A percentile compares a stretch with the other conserved stretches of the same genome.
These are phyloP conservation scores for Cyberlindnera mrakii DNA, from an alignment of 805 yeast species.

Conservation along the genomic window DNA sequence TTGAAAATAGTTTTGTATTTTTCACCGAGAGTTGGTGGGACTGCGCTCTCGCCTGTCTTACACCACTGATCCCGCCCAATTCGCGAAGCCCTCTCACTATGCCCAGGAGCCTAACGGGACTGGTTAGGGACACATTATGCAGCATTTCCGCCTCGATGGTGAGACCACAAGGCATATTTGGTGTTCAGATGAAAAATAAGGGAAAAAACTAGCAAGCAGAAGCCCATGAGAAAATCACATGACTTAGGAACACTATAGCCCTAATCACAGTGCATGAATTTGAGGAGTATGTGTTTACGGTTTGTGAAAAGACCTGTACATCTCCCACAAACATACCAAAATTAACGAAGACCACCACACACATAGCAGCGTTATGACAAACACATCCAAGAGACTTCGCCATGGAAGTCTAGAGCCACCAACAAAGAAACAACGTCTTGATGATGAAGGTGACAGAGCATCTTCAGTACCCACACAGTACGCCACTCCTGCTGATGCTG, in stretches of 20 bases:
- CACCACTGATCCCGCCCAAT: background rate
- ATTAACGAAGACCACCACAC: too few relatives aligned
- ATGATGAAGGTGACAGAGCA: background rate
- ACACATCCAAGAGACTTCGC: background rate
- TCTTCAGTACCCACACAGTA: background rate
- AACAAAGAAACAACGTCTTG: background rate
- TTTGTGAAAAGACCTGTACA: too few relatives aligned
- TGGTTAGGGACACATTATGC: background rate
- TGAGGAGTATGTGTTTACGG: too few relatives aligned
- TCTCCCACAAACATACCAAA: too few relatives aligned
- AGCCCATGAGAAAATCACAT: constrained; percentile 3
- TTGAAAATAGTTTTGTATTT: constrained; percentile 16
- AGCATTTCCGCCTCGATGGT: background rate
- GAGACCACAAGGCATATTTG: background rate
- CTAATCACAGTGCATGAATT: too few relatives aligned
- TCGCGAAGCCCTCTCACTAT: too few relatives aligned
- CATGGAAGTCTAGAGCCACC: background rate
- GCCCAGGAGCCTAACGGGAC: too few relatives aligned
- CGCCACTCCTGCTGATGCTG: too few relatives aligned
- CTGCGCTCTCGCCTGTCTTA: constrained; percentile 6
- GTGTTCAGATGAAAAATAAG: background rate
- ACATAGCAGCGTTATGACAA: too few relatives aligned
- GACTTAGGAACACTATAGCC: background rate
- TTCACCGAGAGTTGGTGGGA: constrained; percentile 16
- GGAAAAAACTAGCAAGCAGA: background rate